Evolutionary conservation across 768 basidiomycete species (phyloP), one percentile per base, ranked within the genome.

Genomic region (Russula sp.): DNA sequence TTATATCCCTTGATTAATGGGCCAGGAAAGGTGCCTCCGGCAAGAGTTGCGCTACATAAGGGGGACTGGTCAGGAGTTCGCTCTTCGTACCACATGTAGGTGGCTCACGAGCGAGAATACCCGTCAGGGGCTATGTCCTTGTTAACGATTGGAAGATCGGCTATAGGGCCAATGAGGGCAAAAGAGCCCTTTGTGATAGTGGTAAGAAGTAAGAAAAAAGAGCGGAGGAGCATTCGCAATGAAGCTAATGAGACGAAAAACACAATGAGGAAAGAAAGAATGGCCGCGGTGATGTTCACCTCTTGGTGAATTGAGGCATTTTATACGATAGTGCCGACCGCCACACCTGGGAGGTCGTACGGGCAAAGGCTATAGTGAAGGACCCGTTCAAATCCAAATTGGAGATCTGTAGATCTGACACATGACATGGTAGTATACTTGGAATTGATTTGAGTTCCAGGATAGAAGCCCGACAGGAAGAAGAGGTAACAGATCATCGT

Each of bases 61-160:
- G 32, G 20, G 27, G 6, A 47, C 34, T 37, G 9, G 27, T 61
- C 13, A 48, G 22, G 32, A 2, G 32, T 6, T n/a, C 32, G n/a
- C 9, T 27, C 31, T 31, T 37, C 13, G 20, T 8, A 49, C 11
- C 7, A 18, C 13, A 1, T 4, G 6, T 6, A 27, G 31, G 47
- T 6, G 18, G 31, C 60, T 14, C 35, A 66, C 65, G 61, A n/a
- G 47, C 72, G 71, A 22, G 4, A 8, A 48, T 48, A 70, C 0
- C 72, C 72, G 50, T 73, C 72, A 11, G 70, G 72, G 7, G 63
- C 52, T 51, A 72, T 57, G 10, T 55, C 32, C 6, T 2, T 16
- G 39, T 70, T 70, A 20, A 44, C 32, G 51, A 72, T 70, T 3
- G 35, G 18, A 14, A 72, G 64, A 27, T 65, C 27, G 10, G 63